Evolutionary conservation across 2,329 filamentous ascomycete genomes (phyloP), one percentile per base, ranked within the genome.

Genomic region (Xylariaceae sp.): DNA sequence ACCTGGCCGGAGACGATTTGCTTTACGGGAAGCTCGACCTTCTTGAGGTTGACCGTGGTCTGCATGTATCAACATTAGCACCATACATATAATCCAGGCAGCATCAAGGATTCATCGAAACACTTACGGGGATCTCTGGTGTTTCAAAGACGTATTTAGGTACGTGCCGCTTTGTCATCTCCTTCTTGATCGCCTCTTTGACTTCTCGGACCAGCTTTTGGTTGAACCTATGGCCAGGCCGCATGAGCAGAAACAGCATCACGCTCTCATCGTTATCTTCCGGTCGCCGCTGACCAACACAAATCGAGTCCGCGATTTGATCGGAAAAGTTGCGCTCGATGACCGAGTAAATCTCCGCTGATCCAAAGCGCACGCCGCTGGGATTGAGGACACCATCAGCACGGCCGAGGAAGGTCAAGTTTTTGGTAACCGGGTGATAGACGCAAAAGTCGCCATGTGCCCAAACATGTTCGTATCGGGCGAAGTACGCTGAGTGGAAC

Each of bases 11-110:
- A 91, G 1, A 95, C 87, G 61, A 95, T 95, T 69, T 91, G 88
- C 76, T 95, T 95, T 26, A 95, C 88, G 0, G 90, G 90, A 49
- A 95, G 67, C 71, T 95, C 91, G 3, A 95, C 91, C 73, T 95
- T 95, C 72, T 95, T 95, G 46, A 91, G 74, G 69, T 94, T 95
- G 61, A 95, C 86, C 0, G 91, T 95, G 0, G 87, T 90, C 86
- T 92, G n/a, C 31, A 39, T 19, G 11, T 9, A 47, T 31, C 11
- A 14, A 37, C 19, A 36, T 55, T 19, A 58, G 50, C 29, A 34
- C 17, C 12, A 17, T 26, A 12, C 28, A 24, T 19, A 8, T 2
- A 21, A 16, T 34, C 8, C 21, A 4, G 34, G 2, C 7, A 11
- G n/a, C n/a, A 17, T 19, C 12, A 6, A 5, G 3, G 16, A 19